Base-by-base conservation (phyloP, 129 eudicot genomes). In the Ambrosia artemisiifolia region DNA sequence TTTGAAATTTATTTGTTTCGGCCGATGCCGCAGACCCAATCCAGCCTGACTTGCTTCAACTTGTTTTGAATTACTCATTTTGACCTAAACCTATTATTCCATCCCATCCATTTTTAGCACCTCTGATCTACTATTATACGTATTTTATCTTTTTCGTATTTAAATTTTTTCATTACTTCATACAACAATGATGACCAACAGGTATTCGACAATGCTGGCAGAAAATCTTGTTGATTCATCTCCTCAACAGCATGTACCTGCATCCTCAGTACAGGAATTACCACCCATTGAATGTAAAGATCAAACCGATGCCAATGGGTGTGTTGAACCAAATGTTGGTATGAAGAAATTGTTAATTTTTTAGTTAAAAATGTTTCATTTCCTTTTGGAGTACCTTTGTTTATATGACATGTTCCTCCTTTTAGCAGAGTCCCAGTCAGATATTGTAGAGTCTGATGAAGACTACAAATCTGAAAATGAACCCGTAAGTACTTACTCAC, bases 191-290 rank as follows among this genome's bases (percentile, higher is more conserved):
- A 70, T 16, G 65, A 44, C 50, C 47, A 13, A 70, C 76, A 95
- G 99, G 90, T 95, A 95, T 81, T 95, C 99, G 34, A 90, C 96
- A 44, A 95, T 90, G 99, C 88, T 95, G 69, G 99, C 99, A 38
- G 97, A 95, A 75, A 95, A 95, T 79, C 99, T 95, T 78, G 92
- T 82, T 49, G 83, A 74, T 49, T 54, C 96, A 48, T 81, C 91
- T 64, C 79, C 82, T 30, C 49, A 73, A 28, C 78, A 71, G 67
- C 76, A 83, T 48, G 68, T 68, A 11, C 72, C 79, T 49, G 66
- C 82, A 38, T 46, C 68, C 9, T 20, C 69, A 10, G 73, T 62
- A 64, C 95, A 74, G 47, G 86, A 79, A 68, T 74, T 46, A 53
- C 81, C 71, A 3, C 76, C 83, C 19, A 79, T 79, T 75, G 85